Conservation (phyloP, 176 grass and related monocot genomes). For the Microstegium vimineum region DNA sequence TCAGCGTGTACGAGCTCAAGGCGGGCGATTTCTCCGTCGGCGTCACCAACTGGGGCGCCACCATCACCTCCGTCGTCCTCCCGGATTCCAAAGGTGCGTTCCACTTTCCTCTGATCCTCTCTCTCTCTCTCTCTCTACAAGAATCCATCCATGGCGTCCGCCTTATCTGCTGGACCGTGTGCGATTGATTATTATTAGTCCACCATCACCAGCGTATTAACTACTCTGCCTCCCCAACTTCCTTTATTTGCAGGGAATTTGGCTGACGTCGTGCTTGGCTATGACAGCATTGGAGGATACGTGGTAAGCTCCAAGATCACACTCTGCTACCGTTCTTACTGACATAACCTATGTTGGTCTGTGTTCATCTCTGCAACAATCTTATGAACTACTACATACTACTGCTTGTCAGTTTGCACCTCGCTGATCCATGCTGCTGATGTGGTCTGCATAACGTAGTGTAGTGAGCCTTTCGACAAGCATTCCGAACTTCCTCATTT, state of each 20-base stretch:
- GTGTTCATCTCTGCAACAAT: neutral
- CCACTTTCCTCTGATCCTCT: no score
- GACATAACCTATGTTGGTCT: no score
- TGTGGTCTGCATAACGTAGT: neutral
- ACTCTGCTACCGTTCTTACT: no score
- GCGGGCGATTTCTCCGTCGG: slow-evolving; percentile 71
- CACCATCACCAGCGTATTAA: no score
- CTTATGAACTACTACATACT: neutral
- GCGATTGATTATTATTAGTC: no score
- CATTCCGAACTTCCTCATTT: neutral
- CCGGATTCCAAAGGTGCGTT: slow-evolving; percentile 78
- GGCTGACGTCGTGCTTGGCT: slow-evolving; percentile 74
- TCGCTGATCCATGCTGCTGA: neutral
- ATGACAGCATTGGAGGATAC: slow-evolving; percentile 71
- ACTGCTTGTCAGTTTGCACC: neutral
- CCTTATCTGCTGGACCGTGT: neutral
- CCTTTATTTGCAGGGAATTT: slow-evolving; percentile 52
- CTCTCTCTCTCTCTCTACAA: no score
- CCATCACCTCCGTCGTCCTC: slow-evolving; percentile 61
- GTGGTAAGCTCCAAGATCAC: slow-evolving; percentile 78
- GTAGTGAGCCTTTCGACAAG: neutral
- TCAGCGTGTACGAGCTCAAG: slow-evolving; percentile 68
- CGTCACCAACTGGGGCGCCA: slow-evolving; percentile 86
- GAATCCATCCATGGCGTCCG: neutral
- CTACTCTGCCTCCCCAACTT: neutral